phyloP scores from a whole-genome alignment of 768 basidiomycete species.

The Pleurotus tuoliensis region DNA sequence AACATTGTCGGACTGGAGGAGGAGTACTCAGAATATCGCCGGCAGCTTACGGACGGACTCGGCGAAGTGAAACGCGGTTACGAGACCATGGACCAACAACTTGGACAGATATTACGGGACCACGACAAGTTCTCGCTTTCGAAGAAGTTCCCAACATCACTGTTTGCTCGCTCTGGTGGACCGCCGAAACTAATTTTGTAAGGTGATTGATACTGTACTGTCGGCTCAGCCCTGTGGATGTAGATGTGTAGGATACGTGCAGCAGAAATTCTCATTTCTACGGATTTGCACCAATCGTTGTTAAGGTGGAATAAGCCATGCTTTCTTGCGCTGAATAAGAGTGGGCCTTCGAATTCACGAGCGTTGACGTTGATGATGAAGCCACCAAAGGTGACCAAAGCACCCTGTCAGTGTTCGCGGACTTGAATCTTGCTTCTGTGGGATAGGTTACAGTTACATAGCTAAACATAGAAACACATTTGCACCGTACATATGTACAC shows the following conservation, averaged over 20 bases:
- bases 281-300: too few relatives aligned
- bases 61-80: constrained; percentile 40
- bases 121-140: constrained; percentile 46
- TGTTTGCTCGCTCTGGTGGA: constrained; percentile 23
- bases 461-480: too few relatives aligned
- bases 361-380: too few relatives aligned
- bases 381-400: too few relatives aligned
- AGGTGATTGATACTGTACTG: neutral
- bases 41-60: constrained; percentile 33
- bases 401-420: too few relatives aligned
- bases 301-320: too few relatives aligned
- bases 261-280: too few relatives aligned
- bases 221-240: neutral
- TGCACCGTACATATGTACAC: too few relatives aligned
- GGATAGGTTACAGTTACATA: too few relatives aligned
- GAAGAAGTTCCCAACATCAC: constrained; percentile 44
- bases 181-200: neutral
- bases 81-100: constrained; percentile 27
- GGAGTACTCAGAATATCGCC: constrained; percentile 43
- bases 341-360: too few relatives aligned
- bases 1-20: constrained; percentile 50
- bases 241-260: neutral
- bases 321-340: too few relatives aligned
- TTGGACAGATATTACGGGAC: constrained; percentile 38
- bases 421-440: too few relatives aligned